Conservation (phyloP, 495 filamentous ascomycete species). For the Pseudotulostoma volvatum region DNA sequence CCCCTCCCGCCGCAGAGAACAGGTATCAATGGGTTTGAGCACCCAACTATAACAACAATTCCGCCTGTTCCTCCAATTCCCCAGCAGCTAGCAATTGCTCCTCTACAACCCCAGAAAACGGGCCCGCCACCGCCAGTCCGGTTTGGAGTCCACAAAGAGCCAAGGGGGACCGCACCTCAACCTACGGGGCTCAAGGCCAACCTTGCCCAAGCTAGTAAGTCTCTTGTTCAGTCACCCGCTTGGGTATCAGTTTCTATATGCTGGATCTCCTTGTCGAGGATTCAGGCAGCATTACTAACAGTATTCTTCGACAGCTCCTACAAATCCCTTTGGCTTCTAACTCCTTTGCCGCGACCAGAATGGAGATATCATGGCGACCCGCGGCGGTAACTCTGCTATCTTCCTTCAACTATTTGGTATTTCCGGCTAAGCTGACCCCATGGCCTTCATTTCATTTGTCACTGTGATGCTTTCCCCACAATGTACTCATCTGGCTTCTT, state of each 20-base stretch:
- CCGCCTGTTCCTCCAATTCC: conserved; percentile 27
- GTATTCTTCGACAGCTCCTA: conserved; percentile 60
- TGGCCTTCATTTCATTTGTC: no score
- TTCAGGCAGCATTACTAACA: no score
- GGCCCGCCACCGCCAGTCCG: conserved; percentile 81
- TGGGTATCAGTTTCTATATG: no score
- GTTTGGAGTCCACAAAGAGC: conserved; percentile 60
- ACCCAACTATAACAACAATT: conserved; percentile 25
- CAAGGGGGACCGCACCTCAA: conserved; percentile 71
- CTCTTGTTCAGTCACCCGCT: no score
- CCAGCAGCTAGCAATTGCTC: conserved; percentile 35
- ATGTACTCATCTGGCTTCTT: no score
- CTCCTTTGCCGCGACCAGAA: no score
- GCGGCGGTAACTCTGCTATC: no score
- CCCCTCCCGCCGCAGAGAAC: conserved; percentile 33
- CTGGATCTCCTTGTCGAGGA: no score
- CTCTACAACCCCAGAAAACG: conserved; percentile 74
- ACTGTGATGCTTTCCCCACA: no score
- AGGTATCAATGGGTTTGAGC: conserved; percentile 40
- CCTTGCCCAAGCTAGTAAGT: conserved; percentile 87
- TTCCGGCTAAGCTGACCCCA: no score
- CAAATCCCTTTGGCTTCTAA: conserved; percentile 88
- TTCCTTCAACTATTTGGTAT: no score
- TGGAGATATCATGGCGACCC: no score
- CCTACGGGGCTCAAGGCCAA: conserved; percentile 83